These are phyloP conservation scores for Eucalyptus cloeziana DNA, from an alignment of 345 rosid genomes.

Conservation along the genomic window DNA sequence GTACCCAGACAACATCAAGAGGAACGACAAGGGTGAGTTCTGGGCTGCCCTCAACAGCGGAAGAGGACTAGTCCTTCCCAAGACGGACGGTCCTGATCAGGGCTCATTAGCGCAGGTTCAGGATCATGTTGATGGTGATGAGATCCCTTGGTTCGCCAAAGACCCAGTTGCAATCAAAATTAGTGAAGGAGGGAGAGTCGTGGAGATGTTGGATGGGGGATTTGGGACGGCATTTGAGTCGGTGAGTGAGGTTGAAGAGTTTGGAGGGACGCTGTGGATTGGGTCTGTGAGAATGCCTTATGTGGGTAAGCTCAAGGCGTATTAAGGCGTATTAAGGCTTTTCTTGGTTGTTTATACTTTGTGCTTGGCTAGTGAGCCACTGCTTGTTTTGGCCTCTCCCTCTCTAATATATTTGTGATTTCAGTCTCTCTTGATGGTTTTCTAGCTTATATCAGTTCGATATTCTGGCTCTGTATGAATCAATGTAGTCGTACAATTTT, in stretches of 20 bases:
- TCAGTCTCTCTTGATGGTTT: background rate
- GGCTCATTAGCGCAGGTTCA: background rate
- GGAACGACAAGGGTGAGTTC: constrained; percentile 36
- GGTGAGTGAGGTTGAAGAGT: constrained; percentile 31
- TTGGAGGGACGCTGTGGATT: constrained; percentile 9
- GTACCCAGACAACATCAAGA: constrained; percentile 27
- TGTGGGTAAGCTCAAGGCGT: constrained; percentile 1
- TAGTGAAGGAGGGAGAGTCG: constrained; percentile 5
- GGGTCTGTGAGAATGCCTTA: constrained; percentile 28
- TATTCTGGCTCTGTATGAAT: background rate
- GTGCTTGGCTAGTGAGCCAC: background rate
- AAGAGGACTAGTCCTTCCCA: background rate
- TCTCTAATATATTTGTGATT: background rate
- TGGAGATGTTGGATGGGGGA: constrained; percentile 13
- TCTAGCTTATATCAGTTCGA: background rate
- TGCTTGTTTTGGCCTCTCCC: background rate
- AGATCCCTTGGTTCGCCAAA: background rate
- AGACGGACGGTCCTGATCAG: background rate
- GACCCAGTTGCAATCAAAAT: constrained; percentile 30
- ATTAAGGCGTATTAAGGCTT: background rate
- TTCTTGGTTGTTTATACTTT: background rate
- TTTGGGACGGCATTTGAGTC: constrained; percentile 7
- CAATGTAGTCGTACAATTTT: background rate
- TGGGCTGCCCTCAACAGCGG: constrained; percentile 48
- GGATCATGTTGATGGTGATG: background rate